Evolutionary conservation across 2,329 filamentous ascomycete genomes (phyloP).

Genomic region (Periconia digitata): DNA sequence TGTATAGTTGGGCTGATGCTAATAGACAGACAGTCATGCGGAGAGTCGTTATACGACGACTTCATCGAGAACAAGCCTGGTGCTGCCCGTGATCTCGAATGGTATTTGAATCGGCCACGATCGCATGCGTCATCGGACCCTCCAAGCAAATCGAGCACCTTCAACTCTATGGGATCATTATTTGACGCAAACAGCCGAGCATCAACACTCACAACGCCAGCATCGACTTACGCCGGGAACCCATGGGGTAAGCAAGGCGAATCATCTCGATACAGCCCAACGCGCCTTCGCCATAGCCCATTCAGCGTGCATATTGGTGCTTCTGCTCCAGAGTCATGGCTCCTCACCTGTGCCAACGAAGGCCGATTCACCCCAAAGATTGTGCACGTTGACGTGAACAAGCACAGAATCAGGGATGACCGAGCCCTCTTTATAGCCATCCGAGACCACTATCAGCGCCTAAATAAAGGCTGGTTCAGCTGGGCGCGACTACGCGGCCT

Average conservation of each 20-base stretch:
- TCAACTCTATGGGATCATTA: slow-evolving; percentile 28
- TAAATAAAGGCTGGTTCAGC: slow-evolving; percentile 37
- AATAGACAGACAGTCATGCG: slow-evolving; percentile 27
- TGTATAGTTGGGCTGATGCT: neutral
- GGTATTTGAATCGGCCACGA: slow-evolving; percentile 39
- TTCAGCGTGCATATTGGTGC: slow-evolving; percentile 26
- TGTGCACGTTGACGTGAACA: slow-evolving; percentile 40
- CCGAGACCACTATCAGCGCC: slow-evolving; percentile 35
- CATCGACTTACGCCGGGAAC: slow-evolving; percentile 29
- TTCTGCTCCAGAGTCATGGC: slow-evolving; percentile 33
- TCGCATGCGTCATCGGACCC: slow-evolving; percentile 26
- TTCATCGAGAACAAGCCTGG: slow-evolving; percentile 41
- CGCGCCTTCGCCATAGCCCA: slow-evolving; percentile 21
- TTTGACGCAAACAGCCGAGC: slow-evolving; percentile 29
- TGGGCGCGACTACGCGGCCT: slow-evolving; percentile 38
- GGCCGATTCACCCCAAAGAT: slow-evolving; percentile 41
- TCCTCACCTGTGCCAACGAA: slow-evolving; percentile 44
- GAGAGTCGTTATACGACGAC: slow-evolving; percentile 41
- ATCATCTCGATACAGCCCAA: slow-evolving; percentile 27
- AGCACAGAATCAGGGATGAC: slow-evolving; percentile 34
- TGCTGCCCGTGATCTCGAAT: slow-evolving; percentile 43
- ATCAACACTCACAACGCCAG: slow-evolving; percentile 29
- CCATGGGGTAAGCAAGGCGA: slow-evolving; percentile 19
- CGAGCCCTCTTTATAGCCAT: slow-evolving; percentile 39
- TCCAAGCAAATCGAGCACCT: slow-evolving; percentile 24